Evolutionary conservation across 1,284 basidiomycete genomes (phyloP), one percentile per base, ranked within the genome.

Genomic region (Hemileia vastatrix): DNA sequence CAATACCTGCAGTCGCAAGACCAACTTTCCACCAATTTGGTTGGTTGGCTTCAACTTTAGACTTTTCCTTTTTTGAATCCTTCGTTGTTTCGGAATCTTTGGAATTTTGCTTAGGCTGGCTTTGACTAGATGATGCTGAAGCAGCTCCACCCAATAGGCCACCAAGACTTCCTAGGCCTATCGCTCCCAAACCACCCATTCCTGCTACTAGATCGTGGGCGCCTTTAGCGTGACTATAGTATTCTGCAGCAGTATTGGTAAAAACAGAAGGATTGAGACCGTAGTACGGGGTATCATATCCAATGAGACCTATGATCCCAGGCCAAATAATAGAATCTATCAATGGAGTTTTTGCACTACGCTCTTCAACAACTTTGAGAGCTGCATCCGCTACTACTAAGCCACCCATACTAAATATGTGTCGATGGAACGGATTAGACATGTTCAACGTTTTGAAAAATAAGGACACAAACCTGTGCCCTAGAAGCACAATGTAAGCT

Each of bases 11-110:
- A 44, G 49, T 49, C 15, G 57, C 57, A 19, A 59, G 18, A 19
- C 57, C 57, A 33, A 59, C 32, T 50, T 59, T 59, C 49, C 49
- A 51, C 57, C 57, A 59, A 32, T 53, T 50, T n/a, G n/a, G n/a
- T 27, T 18, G 51, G 19, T 24, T 50, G 4, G 48, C 48, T 5
- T 51, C 52, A 8, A 33, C 23, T 5, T 48, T 31, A n/a, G 48
- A 11, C 24, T 9, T 9, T 3, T 49, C 48, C 24, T 49, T 19
- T 24, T 49, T 3, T 2, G 19, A 21, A 11, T 49, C 11, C 11
- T n/a, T 21, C 2, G 9, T 23, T 21, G 18, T 24, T n/a, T 43
- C n/a, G n/a, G 40, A 8, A 8, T 8, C 8, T n/a, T 8, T 8
- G 8, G 40, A 43, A n/a, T 43, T 43, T 49, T 32, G 44, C 2